These are phyloP conservation scores for Solanum lycopersicoides DNA, from an alignment of 257 asterid genomes.

Conservation along the genomic window DNA sequence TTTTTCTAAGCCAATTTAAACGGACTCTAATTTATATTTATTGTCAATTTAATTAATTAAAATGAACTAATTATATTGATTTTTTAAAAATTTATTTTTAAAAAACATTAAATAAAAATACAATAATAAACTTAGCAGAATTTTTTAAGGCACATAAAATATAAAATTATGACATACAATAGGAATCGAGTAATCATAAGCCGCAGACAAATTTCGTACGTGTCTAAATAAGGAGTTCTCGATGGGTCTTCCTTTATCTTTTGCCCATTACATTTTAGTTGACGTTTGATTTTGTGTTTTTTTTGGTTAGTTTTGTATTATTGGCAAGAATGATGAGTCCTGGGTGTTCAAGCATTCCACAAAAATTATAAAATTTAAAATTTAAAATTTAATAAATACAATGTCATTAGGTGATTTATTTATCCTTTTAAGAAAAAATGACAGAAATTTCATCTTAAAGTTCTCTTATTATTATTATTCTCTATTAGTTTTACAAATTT, in stretches of 20 bases:
- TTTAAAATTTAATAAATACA: neutral
- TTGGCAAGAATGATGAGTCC: neutral
- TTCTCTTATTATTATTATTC: no score
- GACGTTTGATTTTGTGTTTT: neutral
- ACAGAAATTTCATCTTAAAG: no score
- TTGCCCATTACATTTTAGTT: neutral
- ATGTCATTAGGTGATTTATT: neutral
- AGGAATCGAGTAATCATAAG: neutral
- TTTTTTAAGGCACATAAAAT: rapidly evolving
- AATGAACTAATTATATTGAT: no score
- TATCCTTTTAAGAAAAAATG: no score
- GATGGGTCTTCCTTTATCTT: neutral
- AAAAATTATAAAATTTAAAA: neutral
- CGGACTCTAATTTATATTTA: no score
- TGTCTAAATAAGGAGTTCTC: neutral
- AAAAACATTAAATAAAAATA: no score
- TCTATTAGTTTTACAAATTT: no score
- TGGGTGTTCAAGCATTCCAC: neutral
- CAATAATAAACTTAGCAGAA: neutral
- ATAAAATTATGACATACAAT: neutral
- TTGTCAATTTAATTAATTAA: no score
- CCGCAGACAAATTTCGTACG: neutral
- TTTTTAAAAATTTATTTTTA: no score
- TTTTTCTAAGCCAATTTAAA: no score
- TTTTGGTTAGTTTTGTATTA: no score